phyloP scores from a whole-genome alignment of 1,139 yeast genomes.

The Hyphopichia pseudoburtonii region DNA sequence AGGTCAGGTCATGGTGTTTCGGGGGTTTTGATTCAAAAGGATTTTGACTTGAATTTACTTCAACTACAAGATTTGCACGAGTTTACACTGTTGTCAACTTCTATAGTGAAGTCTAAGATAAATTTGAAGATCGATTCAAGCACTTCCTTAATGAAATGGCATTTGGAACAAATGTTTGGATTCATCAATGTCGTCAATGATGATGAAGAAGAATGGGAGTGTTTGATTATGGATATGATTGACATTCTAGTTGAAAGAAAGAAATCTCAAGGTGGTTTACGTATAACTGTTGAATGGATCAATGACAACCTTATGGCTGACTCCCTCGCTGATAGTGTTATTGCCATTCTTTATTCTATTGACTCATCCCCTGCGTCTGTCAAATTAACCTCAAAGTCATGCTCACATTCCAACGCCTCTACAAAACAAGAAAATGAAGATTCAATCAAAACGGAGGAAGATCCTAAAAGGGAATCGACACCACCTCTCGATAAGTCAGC shows the following conservation, averaged over 20 bases:
- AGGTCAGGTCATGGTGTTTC: conserved; percentile 52
- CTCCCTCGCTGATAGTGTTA: conserved; percentile 89
- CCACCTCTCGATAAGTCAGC: conserved; percentile 21
- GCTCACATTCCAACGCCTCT: conserved; percentile 43
- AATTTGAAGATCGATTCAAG: conserved; percentile 77
- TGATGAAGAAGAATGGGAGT: conserved; percentile 56
- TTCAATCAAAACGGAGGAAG: conserved; percentile 10
- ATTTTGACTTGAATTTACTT: conserved; percentile 80
- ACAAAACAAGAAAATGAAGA: conserved; percentile 10
- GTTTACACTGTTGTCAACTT: conserved; percentile 82
- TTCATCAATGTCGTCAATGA: conserved; percentile 66
- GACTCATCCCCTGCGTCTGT: conserved; percentile 96
- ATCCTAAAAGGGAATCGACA: conserved; percentile 11
- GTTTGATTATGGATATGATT: conserved; percentile 47
- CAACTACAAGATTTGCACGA: conserved; percentile 87
- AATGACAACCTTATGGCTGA: conserved; percentile 83
- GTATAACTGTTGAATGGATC: conserved; percentile 81
- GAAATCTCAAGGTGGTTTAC: conserved; percentile 33
- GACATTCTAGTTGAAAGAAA: conserved; percentile 46
- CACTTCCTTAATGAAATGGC: conserved; percentile 80
- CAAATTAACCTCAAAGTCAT: conserved; percentile 67
- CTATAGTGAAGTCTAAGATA: conserved; percentile 81
- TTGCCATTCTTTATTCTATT: conserved; percentile 86
- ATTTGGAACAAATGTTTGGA: conserved; percentile 95
- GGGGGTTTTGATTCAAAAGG: conserved; percentile 91